A percentile compares a stretch with the other conserved stretches of the same genome.
These are phyloP conservation scores for Arthroderma sp. DNA, from an alignment of 2,329 filamentous ascomycete species.

Conservation along the genomic window DNA sequence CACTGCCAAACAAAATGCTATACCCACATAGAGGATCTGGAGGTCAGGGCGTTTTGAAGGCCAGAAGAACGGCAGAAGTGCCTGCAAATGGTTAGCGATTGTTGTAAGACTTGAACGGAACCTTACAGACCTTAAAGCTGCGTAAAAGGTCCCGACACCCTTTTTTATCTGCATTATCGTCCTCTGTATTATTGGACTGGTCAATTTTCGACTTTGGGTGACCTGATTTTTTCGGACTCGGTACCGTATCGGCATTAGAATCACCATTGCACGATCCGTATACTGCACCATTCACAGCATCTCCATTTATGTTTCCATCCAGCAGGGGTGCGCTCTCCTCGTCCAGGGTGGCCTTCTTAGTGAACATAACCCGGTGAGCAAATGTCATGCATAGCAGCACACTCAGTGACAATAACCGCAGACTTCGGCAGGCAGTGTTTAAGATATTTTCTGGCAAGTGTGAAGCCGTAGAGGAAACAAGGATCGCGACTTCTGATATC, in stretches of 20 bases:
- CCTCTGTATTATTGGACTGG: background rate
- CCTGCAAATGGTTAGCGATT: conserved; percentile 24
- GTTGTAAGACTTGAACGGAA: background rate
- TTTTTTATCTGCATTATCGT: conserved; percentile 1
- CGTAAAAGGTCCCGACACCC: conserved; percentile 3
- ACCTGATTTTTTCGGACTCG: background rate
- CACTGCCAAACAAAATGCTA: conserved; percentile 54
- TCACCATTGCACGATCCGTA: conserved; percentile 14
- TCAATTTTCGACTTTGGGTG: background rate
- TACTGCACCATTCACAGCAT: conserved; percentile 16
- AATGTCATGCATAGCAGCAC: conserved; percentile 10
- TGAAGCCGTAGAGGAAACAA: conserved; percentile 26
- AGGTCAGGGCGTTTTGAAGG: conserved; percentile 53
- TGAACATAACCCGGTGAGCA: conserved; percentile 2
- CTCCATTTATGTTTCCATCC: conserved; percentile 16
- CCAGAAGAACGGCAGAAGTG: conserved; percentile 70
- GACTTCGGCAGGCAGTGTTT: conserved; percentile 12
- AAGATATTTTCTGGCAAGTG: conserved; percentile 12
- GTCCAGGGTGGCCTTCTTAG: conserved; percentile 6
- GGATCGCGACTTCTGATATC: conserved; percentile 40
- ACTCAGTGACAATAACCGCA: conserved; percentile 11
- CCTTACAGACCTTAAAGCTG: conserved; percentile 5
- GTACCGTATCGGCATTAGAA: conserved; percentile 3
- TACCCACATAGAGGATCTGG: conserved; percentile 54
- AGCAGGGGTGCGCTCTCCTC: conserved; percentile 15